Conservation (phyloP, 495 filamentous ascomycete genomes). For the Schizothecium vesticola region DNA sequence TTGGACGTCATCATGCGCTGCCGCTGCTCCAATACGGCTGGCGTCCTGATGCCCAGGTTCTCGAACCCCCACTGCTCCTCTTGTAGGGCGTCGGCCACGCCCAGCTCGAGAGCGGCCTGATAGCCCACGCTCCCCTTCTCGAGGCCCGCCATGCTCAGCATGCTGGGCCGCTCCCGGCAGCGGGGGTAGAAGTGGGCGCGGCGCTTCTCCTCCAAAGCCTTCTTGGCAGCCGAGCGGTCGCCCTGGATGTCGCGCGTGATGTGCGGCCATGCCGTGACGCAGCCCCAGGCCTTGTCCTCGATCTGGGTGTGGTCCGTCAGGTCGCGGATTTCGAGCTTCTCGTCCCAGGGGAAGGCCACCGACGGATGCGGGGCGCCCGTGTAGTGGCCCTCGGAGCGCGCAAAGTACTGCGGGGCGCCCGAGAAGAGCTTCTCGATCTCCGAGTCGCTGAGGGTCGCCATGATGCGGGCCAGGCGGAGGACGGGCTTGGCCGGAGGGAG, state of each 20-base stretch:
- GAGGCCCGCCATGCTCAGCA: conserved; percentile 66
- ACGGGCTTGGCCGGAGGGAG: conserved; percentile 36
- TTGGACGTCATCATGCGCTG: conserved; percentile 45
- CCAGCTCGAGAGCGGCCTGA: conserved; percentile 63
- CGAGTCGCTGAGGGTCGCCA: conserved; percentile 51
- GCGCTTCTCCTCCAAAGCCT: conserved; percentile 34
- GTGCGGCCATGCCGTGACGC: conserved; percentile 47
- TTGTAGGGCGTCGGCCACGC: conserved; percentile 57
- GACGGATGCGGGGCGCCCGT: conserved; percentile 55
- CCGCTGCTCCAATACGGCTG: conserved; percentile 42
- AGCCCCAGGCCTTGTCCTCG: conserved; percentile 50
- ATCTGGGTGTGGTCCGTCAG: conserved; percentile 57
- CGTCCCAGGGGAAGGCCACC: conserved; percentile 67
- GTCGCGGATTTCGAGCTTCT: conserved; percentile 55
- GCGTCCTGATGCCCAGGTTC: conserved; percentile 36
- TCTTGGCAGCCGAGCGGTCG: conserved; percentile 33
- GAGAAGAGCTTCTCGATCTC: conserved; percentile 68
- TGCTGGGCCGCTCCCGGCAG: conserved; percentile 60
- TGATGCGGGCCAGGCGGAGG: conserved; percentile 48
- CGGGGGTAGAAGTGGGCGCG: conserved; percentile 53
- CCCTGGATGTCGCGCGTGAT: conserved; percentile 40
- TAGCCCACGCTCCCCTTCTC: conserved; percentile 75
- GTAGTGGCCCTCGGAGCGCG: conserved; percentile 48
- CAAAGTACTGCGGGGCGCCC: conserved; percentile 71
- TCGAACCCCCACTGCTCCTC: conserved; percentile 48